phyloP scores from a whole-genome alignment of 1,284 basidiomycete species.

The Phylloporus gajari region DNA sequence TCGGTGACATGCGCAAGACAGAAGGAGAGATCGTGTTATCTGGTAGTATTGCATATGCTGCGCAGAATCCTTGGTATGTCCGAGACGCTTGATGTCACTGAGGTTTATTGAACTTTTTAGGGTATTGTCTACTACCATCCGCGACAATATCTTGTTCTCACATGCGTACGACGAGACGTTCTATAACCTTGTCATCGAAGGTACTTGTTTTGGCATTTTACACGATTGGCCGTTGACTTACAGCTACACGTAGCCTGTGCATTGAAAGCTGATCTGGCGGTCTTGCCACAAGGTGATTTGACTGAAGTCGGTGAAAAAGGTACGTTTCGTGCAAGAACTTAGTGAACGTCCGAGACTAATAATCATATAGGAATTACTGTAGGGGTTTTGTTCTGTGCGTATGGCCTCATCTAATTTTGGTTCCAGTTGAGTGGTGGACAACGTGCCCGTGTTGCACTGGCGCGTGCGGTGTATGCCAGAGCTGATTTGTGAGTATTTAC shows the following conservation, averaged over 20 bases:
- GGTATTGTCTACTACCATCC: conserved; percentile 85
- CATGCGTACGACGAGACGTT: conserved; percentile 86
- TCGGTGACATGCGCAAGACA: conserved; percentile 87
- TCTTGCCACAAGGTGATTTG: conserved; percentile 77
- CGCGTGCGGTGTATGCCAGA: conserved; percentile 60
- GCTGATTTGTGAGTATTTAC: conserved; percentile 57
- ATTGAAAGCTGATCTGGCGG: conserved; percentile 79
- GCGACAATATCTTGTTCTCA: conserved; percentile 92
- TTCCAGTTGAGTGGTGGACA: conserved; percentile 64
- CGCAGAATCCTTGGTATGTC: conserved; percentile 86
- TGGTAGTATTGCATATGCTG: conserved; percentile 88
- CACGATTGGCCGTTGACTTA: conserved; percentile 4
- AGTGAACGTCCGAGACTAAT: conserved; percentile 50
- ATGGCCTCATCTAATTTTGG: conserved; percentile 7
- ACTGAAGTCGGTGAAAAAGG: conserved; percentile 78
- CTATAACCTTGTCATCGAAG: conserved; percentile 80
- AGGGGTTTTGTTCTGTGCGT: conserved; percentile 10
- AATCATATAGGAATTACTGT: conserved; percentile 41
- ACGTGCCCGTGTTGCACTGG: conserved; percentile 68
- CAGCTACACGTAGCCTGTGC: conserved; percentile 76
- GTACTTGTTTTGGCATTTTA: conserved; percentile 46
- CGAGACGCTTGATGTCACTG: neutral
- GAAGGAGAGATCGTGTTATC: conserved; percentile 79
- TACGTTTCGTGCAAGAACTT: conserved; percentile 18
- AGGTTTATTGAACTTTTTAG: conserved; percentile 46